These are phyloP conservation scores for Lotus japonicus DNA, from an alignment of 306 rosid species.

Conservation along the genomic window DNA sequence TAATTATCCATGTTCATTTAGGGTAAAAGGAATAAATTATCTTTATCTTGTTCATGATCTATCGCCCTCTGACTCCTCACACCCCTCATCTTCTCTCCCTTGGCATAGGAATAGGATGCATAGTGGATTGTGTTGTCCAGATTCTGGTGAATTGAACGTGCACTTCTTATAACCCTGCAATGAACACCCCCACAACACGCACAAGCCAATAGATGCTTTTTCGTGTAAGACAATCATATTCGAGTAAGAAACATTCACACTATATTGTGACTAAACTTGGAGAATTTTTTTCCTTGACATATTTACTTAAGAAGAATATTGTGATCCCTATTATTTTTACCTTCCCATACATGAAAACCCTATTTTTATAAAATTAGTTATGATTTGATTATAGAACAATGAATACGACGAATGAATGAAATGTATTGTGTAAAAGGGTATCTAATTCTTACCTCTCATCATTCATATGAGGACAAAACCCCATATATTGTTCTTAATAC, in stretches of 20 bases:
- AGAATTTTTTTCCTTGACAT: too few relatives aligned
- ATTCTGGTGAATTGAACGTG: conserved; percentile 21
- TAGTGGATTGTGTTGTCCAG: conserved; percentile 8
- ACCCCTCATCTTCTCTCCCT: not conserved
- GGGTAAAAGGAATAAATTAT: not conserved
- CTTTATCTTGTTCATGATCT: not conserved
- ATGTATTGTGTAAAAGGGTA: conserved; percentile 17
- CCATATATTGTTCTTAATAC: not conserved
- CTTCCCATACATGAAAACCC: conserved; percentile 11
- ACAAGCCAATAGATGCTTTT: too few relatives aligned
- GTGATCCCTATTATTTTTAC: too few relatives aligned
- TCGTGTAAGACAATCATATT: not conserved
- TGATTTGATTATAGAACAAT: not conserved
- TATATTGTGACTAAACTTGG: too few relatives aligned
- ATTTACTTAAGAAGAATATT: too few relatives aligned
- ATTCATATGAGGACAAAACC: conserved; percentile 44
- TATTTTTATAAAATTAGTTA: not conserved
- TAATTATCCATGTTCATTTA: not conserved
- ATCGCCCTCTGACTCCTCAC: not conserved
- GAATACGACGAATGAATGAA: not conserved
- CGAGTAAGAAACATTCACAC: not conserved
- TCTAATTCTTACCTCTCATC: conserved; percentile 41
- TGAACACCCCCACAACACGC: not conserved
- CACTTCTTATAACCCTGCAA: not conserved
- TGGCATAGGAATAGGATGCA: conserved; percentile 15